These are phyloP conservation scores for Starmerella roubikii DNA, from an alignment of 805 yeast genomes.

Conservation along the genomic window DNA sequence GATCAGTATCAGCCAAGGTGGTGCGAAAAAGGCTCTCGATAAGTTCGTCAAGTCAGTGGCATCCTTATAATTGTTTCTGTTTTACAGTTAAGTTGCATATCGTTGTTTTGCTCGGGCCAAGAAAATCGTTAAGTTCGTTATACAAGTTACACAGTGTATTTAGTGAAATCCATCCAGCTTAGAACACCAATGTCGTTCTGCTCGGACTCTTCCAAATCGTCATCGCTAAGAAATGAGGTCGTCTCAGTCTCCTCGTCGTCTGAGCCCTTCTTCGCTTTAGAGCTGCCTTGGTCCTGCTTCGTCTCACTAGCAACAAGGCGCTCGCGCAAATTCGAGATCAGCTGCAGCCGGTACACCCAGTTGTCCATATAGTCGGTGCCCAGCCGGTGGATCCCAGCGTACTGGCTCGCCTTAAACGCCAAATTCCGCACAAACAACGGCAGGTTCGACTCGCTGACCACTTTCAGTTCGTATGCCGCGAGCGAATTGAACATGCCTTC, in stretches of 20 bases:
- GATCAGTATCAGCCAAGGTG: constrained; percentile 50
- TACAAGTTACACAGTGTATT: constrained; percentile 6
- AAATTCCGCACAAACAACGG: constrained; percentile 54
- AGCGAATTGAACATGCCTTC: constrained; percentile 64
- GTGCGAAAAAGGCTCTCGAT: constrained; percentile 47
- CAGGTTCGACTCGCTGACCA: constrained; percentile 46
- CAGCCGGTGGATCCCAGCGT: constrained; percentile 64
- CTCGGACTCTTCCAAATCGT: constrained; percentile 1
- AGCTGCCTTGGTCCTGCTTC: neutral
- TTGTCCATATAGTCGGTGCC: constrained; percentile 42
- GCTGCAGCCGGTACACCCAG: constrained; percentile 57
- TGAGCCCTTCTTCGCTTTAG: neutral
- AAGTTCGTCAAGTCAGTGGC: constrained; percentile 4
- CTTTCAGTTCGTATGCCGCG: constrained; percentile 62
- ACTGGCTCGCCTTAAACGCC: constrained; percentile 51
- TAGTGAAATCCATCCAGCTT: constrained; percentile 20
- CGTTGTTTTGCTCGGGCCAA: no score
- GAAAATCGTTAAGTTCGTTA: no score
- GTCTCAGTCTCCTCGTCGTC: neutral
- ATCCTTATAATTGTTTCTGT: no score
- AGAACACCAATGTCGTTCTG: constrained; percentile 10
- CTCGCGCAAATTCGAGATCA: constrained; percentile 32
- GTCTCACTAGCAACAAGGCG: constrained; percentile 15
- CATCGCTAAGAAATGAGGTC: neutral
- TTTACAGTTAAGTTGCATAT: no score